These are phyloP conservation scores for Cucurbitaria berberidis DNA, from an alignment of 2,329 filamentous ascomycete genomes.

Conservation along the genomic window DNA sequence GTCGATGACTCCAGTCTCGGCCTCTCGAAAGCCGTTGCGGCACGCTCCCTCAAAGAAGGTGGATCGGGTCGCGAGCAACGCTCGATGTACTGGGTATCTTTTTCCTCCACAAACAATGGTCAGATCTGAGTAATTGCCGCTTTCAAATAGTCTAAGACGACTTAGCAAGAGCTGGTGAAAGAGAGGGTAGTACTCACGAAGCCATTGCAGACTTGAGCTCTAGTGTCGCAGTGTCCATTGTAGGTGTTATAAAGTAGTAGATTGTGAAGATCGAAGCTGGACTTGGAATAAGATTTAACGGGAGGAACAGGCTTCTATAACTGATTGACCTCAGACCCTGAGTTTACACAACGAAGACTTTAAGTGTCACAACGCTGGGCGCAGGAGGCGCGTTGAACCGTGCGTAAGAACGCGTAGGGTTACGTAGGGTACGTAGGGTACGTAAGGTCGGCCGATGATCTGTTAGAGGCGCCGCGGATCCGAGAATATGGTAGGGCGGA, in stretches of 20 bases:
- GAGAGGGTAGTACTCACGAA: conserved; percentile 49
- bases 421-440: conserved; percentile 27
- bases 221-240: conserved; percentile 50
- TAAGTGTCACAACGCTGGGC: conserved; percentile 14
- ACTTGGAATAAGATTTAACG: not conserved
- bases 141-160: conserved; percentile 45
- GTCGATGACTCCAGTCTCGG: conserved; percentile 47
- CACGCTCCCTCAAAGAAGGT: conserved; percentile 55
- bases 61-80: conserved; percentile 56
- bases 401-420: conserved; percentile 19
- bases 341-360: conserved; percentile 15
- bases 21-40: conserved; percentile 46
- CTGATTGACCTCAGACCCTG: too few relatives aligned
- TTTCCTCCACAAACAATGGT: conserved; percentile 54
- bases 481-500: conserved; percentile 24
- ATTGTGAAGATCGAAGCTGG: conserved; percentile 17
- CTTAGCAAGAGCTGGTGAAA: conserved; percentile 30
- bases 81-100: conserved; percentile 56
- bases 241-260: conserved; percentile 9
- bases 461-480: conserved; percentile 13
- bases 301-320: not conserved
- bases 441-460: conserved; percentile 14
- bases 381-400: conserved; percentile 9
- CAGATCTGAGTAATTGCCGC: conserved; percentile 55
- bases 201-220: conserved; percentile 56